Evolutionary conservation across 495 filamentous ascomycete genomes (phyloP), one percentile per base, ranked within the genome.

Genomic region (Chaetomium fimeti): DNA sequence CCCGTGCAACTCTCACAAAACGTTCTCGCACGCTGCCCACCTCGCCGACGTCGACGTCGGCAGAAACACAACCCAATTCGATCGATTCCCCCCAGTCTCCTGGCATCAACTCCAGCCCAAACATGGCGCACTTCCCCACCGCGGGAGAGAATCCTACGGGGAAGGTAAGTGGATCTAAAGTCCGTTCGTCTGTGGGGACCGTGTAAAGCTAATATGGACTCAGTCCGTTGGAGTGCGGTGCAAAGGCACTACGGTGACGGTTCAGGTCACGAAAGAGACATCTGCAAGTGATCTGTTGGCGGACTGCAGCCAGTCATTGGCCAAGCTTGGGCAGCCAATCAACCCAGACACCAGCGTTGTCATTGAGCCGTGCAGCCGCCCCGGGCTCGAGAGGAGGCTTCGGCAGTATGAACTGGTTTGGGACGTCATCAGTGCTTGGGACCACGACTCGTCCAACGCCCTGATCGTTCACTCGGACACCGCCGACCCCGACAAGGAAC

Each of bases 371-470:
- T 97, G 90, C 71, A 74, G 77, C 22, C 81, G 85, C 43, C 76
- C 93, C 1, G 92, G 91, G n/a, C 79, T 98, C 4, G 89, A 95
- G 71, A 85, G 94, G 52, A 87, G 90, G 5, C 73, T 98, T 27
- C 90, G 94, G 15, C 87, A 84, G 9, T 97, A 97, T 73, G 94
- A 98, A 77, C 86, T 84, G 64, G 82, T 98, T 28, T 85, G 92
- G 42, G 91, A 97, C 74, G 84, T 96, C 28, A 82, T 97, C 83
- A 95, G 93, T 73, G 94, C 92, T 4, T 98, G 94, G 94, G 87
- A 93, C 40, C 76, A 81, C 18, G 92, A 96, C 72, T 78, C 80
- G 1, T 84, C 89, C 66, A 93, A 94, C 71, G 74, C 78, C 1
- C 78, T 97, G 20, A 71, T 88, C 18, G 74, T 96, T 22, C 43